Base-by-base conservation (phyloP, 2,329 filamentous ascomycete species). In the Diatrype stigma region DNA sequence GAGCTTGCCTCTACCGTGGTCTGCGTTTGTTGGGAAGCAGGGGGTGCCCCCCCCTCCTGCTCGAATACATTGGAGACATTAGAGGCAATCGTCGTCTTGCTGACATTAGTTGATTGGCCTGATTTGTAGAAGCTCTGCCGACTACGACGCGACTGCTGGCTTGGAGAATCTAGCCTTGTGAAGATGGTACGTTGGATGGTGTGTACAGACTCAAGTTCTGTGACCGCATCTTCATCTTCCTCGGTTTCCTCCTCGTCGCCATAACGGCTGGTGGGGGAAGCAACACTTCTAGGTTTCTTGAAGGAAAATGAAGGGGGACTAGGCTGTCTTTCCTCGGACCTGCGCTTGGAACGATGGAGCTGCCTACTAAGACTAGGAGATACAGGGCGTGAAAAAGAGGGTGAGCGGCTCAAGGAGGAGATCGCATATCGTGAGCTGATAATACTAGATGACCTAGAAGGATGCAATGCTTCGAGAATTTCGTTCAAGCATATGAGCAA, bases 11-110 rank as follows among this genome's bases (percentile, higher is more conserved):
- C 57, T 11, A 65, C 45, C 0, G 70, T 74, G 16, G 66, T 64
- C 50, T 73, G 68, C 1, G 63, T 72, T 12, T 63, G 63, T 42
- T 66, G 64, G 10, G 61, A 57, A 21, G 46, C 38, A 3, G 56
- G 52, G 0, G 53, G 53, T 11, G 38, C 48, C 2, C 61, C 56
- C 14, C 61, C 45, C 1, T 56, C 51, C 16, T 52, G 54, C 17
- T 50, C 26, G 48, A 73, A 76, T n/a, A n/a, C n/a, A n/a, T n/a
- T n/a, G n/a, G n/a, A n/a, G 21, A 70, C 54, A 5, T 53, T 61
- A 0, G 67, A 61, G 2, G 53, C 59, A 23, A 70, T 56, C 0
- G 70, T 71, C 2, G 55, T 52, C 34, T 53, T 66, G 48, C 67
- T 72, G 3, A 66, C 67, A 32, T 61, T 67, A 14, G 56, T 58